Percentiles rank a stretch among this genome's conserved stretches.
phyloP scores from a whole-genome alignment of 1,139 yeast species.

The Geotrichum restrictum region DNA sequence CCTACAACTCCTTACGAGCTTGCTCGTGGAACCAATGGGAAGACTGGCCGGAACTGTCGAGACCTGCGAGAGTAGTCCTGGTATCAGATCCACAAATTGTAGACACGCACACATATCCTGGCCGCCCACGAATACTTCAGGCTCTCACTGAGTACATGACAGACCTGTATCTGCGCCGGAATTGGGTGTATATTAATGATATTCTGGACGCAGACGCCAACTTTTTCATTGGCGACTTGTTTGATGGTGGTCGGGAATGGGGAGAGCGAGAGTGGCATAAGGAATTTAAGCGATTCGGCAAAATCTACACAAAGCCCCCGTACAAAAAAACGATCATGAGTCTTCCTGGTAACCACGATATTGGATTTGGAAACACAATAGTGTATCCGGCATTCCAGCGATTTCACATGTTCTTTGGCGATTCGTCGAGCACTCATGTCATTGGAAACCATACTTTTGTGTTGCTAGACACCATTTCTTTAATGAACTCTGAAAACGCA shows the following conservation, averaged over 20 bases:
- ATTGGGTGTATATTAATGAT: conserved; percentile 60
- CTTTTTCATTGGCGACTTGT: conserved; percentile 81
- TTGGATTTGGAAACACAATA: conserved; percentile 77
- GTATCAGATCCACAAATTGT: conserved; percentile 92
- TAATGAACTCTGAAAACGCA: conserved; percentile 51
- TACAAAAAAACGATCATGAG: conserved; percentile 48
- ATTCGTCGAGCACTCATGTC: conserved; percentile 51
- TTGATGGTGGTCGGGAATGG: conserved; percentile 96
- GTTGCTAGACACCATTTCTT: conserved; percentile 73
- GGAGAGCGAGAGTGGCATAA: conserved; percentile 57
- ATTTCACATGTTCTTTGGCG: conserved; percentile 72
- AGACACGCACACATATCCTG: conserved; percentile 63
- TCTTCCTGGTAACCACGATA: conserved; percentile 93
- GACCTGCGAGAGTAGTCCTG: conserved; percentile 61
- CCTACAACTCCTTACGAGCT: conserved; percentile 44
- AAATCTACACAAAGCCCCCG: conserved; percentile 53
- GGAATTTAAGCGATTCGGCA: conserved; percentile 67
- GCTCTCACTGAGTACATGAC: conserved; percentile 43
- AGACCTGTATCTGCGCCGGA: conserved; percentile 76
- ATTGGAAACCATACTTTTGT: conserved; percentile 77
- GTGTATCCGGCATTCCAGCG: conserved; percentile 53
- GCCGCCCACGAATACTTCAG: conserved; percentile 36
- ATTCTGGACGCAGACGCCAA: conserved; percentile 69
- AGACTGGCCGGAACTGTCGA: conserved; percentile 39
- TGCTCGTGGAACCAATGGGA: conserved; percentile 72